Evolutionary conservation across 148 eudicot genomes (phyloP), one percentile per base, ranked within the genome.

Genomic region (Salicornia ramosissima): DNA sequence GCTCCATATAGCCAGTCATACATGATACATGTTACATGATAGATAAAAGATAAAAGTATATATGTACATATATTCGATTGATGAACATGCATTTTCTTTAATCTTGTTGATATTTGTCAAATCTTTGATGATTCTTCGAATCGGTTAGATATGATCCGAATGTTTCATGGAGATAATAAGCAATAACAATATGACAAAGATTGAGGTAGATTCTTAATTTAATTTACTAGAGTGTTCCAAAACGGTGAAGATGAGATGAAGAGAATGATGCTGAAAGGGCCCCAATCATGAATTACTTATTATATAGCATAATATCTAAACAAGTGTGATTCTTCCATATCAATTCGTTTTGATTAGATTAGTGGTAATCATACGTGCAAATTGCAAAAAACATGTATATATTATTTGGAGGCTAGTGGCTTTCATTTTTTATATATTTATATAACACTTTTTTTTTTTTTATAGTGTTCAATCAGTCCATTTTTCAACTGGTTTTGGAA

Each of bases 41-140:
- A n/a, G n/a, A n/a, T n/a, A n/a, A n/a, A n/a, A n/a, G n/a, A n/a
- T n/a, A n/a, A n/a, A n/a, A n/a, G n/a, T n/a, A n/a, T n/a, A n/a
- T n/a, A n/a, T n/a, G n/a, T n/a, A n/a, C n/a, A n/a, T n/a, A n/a
- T n/a, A n/a, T n/a, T n/a, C n/a, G n/a, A n/a, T n/a, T n/a, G n/a
- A n/a, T n/a, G n/a, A n/a, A n/a, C n/a, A n/a, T n/a, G 1, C 59
- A 9, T 19, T 53, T 47, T 14, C 18, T 31, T 9, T 40, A 6
- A 66, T 28, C 40, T 49, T 45, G 8, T 28, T 54, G 18, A 25
- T 71, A 58, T 53, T 14, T 51, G 49, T 49, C 73, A 49, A 69
- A 75, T 64, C 74, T 62, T 76, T 7, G 19, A 49, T 70, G 74
- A 76, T 30, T 64, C 65, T 33, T 63, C 15, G 76, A 39, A 65